These are phyloP conservation scores for Exserohilum rostratum DNA, from an alignment of 2,329 filamentous ascomycete species.

Conservation along the genomic window DNA sequence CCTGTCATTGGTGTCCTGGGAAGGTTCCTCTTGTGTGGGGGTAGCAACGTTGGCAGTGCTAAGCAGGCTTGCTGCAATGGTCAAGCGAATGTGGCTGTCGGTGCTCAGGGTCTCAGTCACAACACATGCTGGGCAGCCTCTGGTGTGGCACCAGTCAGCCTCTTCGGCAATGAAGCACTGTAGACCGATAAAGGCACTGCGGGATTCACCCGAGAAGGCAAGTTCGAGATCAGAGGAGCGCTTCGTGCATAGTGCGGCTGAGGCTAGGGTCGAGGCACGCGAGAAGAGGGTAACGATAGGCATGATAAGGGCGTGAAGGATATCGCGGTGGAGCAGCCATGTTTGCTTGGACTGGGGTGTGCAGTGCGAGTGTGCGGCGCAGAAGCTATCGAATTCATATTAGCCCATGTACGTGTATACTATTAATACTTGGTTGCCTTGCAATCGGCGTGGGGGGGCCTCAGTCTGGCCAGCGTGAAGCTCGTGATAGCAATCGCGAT, in stretches of 20 bases:
- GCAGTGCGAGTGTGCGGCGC: conserved; percentile 48
- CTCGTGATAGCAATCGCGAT: conserved; percentile 6
- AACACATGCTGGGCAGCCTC: conserved; percentile 61
- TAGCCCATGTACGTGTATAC: neutral
- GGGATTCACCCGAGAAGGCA: conserved; percentile 62
- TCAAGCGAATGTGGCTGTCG: conserved; percentile 55
- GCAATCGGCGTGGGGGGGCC: neutral
- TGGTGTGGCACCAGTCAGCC: conserved; percentile 63
- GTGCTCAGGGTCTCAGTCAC: conserved; percentile 53
- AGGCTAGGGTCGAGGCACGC: conserved; percentile 60
- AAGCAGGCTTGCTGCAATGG: conserved; percentile 56
- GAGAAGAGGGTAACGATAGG: conserved; percentile 64
- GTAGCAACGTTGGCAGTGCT: conserved; percentile 19
- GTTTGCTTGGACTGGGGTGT: conserved; percentile 42
- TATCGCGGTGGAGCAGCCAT: conserved; percentile 62
- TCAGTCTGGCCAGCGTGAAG: neutral
- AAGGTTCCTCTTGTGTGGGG: conserved; percentile 15
- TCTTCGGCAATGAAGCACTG: conserved; percentile 64
- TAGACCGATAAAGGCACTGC: conserved; percentile 64
- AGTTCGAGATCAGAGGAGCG: conserved; percentile 61
- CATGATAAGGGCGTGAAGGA: conserved; percentile 64
- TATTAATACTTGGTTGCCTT: neutral
- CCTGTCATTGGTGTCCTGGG: neutral
- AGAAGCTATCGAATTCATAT: conserved; percentile 40
- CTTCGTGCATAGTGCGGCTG: conserved; percentile 55